These are phyloP conservation scores for Fagopyrum tataricum DNA, from an alignment of 148 eudicot species.

Conservation along the genomic window DNA sequence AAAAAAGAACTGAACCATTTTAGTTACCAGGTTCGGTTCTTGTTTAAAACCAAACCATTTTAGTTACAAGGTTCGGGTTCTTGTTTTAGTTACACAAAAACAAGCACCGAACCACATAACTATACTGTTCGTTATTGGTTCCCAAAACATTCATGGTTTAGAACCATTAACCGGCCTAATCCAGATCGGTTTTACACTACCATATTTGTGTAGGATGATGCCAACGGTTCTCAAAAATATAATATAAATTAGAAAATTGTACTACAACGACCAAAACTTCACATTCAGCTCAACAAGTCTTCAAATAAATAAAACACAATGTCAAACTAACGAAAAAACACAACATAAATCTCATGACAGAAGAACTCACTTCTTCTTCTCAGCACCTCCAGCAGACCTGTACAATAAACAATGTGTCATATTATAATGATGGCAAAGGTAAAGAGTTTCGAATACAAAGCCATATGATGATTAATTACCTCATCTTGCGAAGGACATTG, in stretches of 20 bases:
- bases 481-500: slow-evolving; percentile 48
- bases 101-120: too few relatives aligned
- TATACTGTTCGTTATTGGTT: too few relatives aligned
- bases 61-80: too few relatives aligned
- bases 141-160: too few relatives aligned
- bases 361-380: slow-evolving; percentile 29
- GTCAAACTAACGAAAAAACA: background rate
- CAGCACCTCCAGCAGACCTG: slow-evolving; percentile 25
- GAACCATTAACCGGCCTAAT: too few relatives aligned
- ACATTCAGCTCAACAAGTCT: slow-evolving; percentile 3
- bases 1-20: too few relatives aligned
- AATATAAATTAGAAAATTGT: background rate
- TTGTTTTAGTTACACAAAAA: too few relatives aligned
- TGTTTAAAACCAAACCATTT: too few relatives aligned
- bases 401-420: background rate
- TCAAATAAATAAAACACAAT: background rate
- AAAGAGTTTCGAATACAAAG: background rate
- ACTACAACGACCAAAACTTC: background rate
- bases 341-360: background rate
- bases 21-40: too few relatives aligned
- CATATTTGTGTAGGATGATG: background rate
- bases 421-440: background rate
- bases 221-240: background rate
- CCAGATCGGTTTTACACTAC: too few relatives aligned
- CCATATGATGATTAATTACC: slow-evolving; percentile 6